Percentiles rank a stretch among this genome's conserved stretches.
Evolutionary conservation across 371 early-diverging fungal species (phyloP).

Genomic region (Fennellomyces sp.): DNA sequence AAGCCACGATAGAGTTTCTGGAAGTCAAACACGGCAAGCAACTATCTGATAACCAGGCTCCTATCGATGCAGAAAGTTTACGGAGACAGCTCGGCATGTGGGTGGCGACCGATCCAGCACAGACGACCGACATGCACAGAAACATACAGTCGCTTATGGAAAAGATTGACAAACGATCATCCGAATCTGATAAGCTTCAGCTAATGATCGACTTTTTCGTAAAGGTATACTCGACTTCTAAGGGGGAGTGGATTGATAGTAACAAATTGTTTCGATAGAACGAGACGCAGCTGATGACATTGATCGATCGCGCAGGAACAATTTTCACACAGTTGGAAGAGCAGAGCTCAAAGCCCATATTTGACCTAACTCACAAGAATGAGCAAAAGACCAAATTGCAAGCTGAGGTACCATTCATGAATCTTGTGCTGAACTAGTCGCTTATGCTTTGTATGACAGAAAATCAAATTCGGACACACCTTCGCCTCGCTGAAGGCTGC

Average conservation of each 20-base stretch:
- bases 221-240: too few species aligned
- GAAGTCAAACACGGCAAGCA: neutral
- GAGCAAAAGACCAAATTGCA: constrained; percentile 75
- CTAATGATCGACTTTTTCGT: constrained; percentile 22
- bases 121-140: constrained; percentile 6
- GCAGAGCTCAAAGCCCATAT: constrained; percentile 73
- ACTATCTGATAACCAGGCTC: neutral
- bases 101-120: neutral
- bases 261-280: constrained; percentile 20
- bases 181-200: constrained; percentile 15
- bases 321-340: constrained; percentile 83
- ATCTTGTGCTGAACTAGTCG: neutral
- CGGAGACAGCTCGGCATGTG: constrained; percentile 9
- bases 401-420: constrained; percentile 52
- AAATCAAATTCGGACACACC: constrained; percentile 42
- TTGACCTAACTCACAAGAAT: constrained; percentile 72
- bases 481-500: constrained; percentile 40
- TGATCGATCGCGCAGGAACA: constrained; percentile 82
- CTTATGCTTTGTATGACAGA: constrained; percentile 3
- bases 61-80: neutral
- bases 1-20: neutral
- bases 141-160: constrained; percentile 12
- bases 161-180: constrained; percentile 7
- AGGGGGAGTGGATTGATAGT: neutral
- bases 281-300: constrained; percentile 67